Conservation (phyloP, 306 rosid genomes). For the Vachellia collinsii region DNA sequence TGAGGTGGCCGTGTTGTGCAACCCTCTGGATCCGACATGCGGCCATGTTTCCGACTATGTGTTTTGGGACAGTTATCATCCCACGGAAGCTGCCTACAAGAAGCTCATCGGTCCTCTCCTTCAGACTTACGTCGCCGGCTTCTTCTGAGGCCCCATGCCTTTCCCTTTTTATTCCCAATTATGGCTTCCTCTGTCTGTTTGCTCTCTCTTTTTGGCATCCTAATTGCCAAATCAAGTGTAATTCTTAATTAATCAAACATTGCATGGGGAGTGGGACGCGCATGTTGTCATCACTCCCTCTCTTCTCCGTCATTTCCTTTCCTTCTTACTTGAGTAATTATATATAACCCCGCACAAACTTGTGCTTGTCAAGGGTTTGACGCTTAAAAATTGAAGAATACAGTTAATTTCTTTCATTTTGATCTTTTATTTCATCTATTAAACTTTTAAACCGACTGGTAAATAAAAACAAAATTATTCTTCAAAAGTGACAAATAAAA, state of each 20-base stretch:
- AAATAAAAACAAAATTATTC: too few relatives aligned
- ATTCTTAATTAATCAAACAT: not conserved
- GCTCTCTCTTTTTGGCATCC: not conserved
- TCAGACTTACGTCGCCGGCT: not conserved
- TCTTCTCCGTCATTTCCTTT: not conserved
- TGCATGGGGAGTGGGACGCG: too few relatives aligned
- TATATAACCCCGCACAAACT: not conserved
- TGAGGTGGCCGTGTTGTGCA: constrained; percentile 70
- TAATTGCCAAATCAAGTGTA: not conserved
- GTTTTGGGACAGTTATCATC: constrained; percentile 87
- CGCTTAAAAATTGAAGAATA: not conserved
- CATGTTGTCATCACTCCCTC: not conserved
- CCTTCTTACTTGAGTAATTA: not conserved
- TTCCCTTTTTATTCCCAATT: not conserved
- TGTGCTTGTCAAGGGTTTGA: not conserved
- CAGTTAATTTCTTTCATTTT: not conserved
- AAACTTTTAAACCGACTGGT: not conserved
- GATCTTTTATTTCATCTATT: too few relatives aligned
- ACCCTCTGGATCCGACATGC: constrained; percentile 46
- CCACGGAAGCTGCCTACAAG: constrained; percentile 58
- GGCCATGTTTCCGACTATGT: constrained; percentile 38
- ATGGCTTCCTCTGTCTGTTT: not conserved
- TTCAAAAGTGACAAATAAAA: too few relatives aligned
- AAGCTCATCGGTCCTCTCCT: constrained; percentile 34
- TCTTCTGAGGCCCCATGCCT: not conserved